phyloP scores from a whole-genome alignment of 805 yeast species.

The Barnettozyma botsteinii region DNA sequence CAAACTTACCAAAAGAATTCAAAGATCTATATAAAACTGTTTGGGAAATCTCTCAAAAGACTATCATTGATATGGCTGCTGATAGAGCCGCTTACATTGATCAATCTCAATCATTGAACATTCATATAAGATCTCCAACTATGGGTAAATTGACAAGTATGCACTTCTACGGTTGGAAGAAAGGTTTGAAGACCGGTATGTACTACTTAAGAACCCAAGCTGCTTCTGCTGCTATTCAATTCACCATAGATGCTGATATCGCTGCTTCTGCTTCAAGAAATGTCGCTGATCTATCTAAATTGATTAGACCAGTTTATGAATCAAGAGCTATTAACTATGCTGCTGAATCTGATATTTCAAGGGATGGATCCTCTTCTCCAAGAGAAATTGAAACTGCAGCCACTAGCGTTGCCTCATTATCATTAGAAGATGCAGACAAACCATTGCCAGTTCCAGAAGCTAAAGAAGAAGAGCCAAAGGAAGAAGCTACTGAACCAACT shows the following conservation, averaged over 20 bases:
- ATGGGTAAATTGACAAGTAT: constrained; percentile 96
- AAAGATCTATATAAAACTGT: constrained; percentile 86
- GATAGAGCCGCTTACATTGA: constrained; percentile 79
- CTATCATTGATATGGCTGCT: constrained; percentile 79
- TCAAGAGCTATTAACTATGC: constrained; percentile 21
- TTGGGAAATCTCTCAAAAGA: constrained; percentile 91
- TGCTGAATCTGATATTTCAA: constrained; percentile 15
- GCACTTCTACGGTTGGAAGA: constrained; percentile 99
- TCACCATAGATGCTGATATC: constrained; percentile 82
- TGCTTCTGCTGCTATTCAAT: constrained; percentile 93
- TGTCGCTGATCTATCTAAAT: constrained; percentile 29
- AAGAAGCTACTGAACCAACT: constrained; percentile 27
- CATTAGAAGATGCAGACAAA: constrained; percentile 32
- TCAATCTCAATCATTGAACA: constrained; percentile 89
- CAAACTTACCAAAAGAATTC: constrained; percentile 65
- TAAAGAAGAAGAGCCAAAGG: constrained; percentile 19
- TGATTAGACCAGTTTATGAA: constrained; percentile 34
- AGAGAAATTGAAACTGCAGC: constrained; percentile 30
- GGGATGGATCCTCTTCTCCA: constrained; percentile 27
- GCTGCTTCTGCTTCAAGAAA: constrained; percentile 83
- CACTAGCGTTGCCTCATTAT: constrained; percentile 34
- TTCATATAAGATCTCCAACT: constrained; percentile 80
- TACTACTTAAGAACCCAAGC: constrained; percentile 96
- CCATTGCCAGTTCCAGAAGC: constrained; percentile 26
- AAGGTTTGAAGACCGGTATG: constrained; percentile 98